Evolutionary conservation across 139 green algal genomes (phyloP).

Genomic region (Monoraphidium neglectum): DNA sequence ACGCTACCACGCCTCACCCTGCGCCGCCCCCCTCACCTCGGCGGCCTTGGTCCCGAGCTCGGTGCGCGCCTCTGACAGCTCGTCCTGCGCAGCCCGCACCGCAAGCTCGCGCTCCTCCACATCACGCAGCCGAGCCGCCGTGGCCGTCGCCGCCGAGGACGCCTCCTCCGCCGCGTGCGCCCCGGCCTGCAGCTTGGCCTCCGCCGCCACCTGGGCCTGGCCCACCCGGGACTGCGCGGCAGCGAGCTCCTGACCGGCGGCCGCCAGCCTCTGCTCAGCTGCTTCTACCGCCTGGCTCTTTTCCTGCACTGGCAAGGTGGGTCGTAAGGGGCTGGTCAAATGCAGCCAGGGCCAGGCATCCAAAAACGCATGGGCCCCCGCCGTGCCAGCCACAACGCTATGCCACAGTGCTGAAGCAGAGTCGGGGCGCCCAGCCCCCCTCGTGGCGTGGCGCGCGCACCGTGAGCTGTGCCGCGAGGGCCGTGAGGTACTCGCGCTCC

Average conservation of each 20-base stretch:
- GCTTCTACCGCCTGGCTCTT: conserved; percentile 15
- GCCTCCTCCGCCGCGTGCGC: neutral
- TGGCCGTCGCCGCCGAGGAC: neutral
- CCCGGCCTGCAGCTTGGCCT: neutral
- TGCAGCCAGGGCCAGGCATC: too few relatives aligned
- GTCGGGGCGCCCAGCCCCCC: too few relatives aligned
- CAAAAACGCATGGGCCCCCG: too few relatives aligned
- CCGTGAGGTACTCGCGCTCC: conserved; percentile 17
- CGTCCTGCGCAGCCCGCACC: conserved; percentile 8
- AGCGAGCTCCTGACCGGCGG: conserved; percentile 8
- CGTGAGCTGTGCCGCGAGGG: conserved; percentile 18
- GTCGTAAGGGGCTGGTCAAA: too few relatives aligned
- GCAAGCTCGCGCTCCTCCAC: conserved; percentile 3
- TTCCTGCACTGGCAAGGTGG: neutral
- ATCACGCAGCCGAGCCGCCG: neutral
- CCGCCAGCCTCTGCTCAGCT: neutral
- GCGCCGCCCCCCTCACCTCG: conserved; percentile 9
- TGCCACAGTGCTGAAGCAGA: too few relatives aligned
- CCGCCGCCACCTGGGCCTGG: conserved; percentile 5
- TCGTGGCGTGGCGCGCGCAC: neutral
- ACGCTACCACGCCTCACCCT: neutral
- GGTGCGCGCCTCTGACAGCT: neutral
- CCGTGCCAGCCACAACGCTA: neutral
- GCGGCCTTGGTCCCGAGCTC: conserved; percentile 11
- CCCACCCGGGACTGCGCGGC: conserved; percentile 3